These are phyloP conservation scores for Forsythia viridissima DNA, from an alignment of 257 asterid species.

Conservation along the genomic window DNA sequence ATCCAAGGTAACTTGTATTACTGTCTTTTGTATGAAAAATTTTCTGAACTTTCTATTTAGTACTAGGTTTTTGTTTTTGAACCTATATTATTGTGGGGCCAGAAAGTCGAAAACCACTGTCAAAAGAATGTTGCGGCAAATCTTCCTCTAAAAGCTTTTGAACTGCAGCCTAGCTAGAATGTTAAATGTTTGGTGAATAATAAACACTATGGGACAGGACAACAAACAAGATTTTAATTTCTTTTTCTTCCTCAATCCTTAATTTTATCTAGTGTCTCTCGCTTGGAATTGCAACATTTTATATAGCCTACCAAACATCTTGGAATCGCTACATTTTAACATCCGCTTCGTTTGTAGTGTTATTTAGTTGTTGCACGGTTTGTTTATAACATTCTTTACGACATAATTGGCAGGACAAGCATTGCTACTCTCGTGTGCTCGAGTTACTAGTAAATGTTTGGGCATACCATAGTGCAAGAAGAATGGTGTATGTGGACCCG, in stretches of 20 bases:
- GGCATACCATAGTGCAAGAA: slow-evolving; percentile 92
- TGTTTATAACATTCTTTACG: not conserved
- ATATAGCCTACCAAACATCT: not conserved
- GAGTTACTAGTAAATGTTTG: slow-evolving; percentile 89
- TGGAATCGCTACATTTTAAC: too few species aligned
- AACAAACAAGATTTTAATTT: not conserved
- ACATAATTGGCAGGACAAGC: slow-evolving; percentile 67
- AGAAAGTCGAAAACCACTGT: not conserved
- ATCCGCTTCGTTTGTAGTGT: not conserved
- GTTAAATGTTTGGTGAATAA: too few species aligned
- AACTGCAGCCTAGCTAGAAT: not conserved
- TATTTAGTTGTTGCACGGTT: not conserved
- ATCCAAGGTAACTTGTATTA: slow-evolving; percentile 52
- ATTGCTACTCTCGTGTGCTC: slow-evolving; percentile 79
- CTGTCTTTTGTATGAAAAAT: not conserved
- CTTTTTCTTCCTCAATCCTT: too few species aligned
- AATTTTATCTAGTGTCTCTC: not conserved
- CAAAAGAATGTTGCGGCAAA: not conserved
- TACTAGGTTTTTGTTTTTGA: not conserved
- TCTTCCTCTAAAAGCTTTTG: not conserved
- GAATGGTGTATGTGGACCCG: slow-evolving; percentile 81
- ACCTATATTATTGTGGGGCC: not conserved
- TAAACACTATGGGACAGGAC: not conserved
- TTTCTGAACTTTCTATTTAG: not conserved
- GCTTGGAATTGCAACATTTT: too few species aligned